A percentile compares a stretch with the other conserved stretches of the same genome.
Conservation (phyloP, 179 eudicot genomes). For the Nepenthes alata region DNA sequence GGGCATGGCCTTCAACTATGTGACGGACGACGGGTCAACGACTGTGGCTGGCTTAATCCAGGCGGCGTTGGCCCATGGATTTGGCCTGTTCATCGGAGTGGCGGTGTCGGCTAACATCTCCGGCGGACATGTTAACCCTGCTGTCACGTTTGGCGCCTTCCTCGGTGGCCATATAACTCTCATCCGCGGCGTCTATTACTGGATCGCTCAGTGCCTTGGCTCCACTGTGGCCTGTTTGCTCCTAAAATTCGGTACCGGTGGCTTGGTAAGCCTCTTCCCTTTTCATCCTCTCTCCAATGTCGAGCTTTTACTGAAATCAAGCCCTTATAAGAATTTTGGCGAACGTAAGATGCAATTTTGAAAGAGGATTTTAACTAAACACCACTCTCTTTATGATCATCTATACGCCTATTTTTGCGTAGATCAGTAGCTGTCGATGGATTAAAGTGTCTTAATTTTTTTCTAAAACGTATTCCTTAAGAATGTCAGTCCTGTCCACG, state of each 20-base stretch:
- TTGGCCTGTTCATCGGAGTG: slow-evolving; percentile 33
- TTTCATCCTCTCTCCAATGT: no score
- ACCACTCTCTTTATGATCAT: no score
- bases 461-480: no score
- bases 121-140: slow-evolving; percentile 45
- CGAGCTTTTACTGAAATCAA: no score
- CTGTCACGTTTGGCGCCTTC: slow-evolving; percentile 40
- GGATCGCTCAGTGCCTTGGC: slow-evolving; percentile 36
- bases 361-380: no score
- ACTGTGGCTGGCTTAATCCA: slow-evolving; percentile 21
- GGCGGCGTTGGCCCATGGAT: slow-evolving; percentile 22
- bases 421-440: no score
- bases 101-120: slow-evolving; percentile 35
- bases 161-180: slow-evolving; percentile 38
- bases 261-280: slow-evolving; percentile 15
- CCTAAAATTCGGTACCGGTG: slow-evolving; percentile 31
- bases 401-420: no score
- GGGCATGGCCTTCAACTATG: slow-evolving; percentile 8
- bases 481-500: no score
- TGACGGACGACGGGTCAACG: slow-evolving; percentile 6
- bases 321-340: no score
- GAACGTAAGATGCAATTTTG: no score
- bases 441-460: no score
- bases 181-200: slow-evolving; percentile 28
- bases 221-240: slow-evolving; percentile 36